Base-by-base conservation (phyloP, 139 green algal species). In the Chlamydomonas sp. region DNA sequence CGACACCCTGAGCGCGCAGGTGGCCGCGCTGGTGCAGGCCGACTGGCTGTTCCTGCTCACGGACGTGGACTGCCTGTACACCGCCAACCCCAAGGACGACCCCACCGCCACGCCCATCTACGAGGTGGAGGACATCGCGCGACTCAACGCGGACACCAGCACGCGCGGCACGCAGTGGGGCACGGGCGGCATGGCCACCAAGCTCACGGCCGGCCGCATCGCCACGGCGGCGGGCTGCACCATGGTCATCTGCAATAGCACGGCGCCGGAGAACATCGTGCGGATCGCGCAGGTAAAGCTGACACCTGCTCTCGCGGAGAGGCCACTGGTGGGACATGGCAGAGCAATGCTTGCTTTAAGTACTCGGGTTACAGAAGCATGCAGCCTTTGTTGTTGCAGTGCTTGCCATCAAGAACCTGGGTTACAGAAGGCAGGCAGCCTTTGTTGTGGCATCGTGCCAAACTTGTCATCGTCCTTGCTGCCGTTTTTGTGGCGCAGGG, bases 11-110 rank as follows among this genome's bases (percentile, higher is more conserved):
- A 96, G 95, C 0, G 97, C 97, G 2, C 96, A 98, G 89, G 96
- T 99, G 61, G 96, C 97, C 0, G 96, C 96, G 5, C 91, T 99
- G 68, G 94, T 98, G 63, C 89, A 95, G 61, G 97, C 97, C 0
- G 93, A 98, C 88, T 99, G 95, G 93, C 90, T 99, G 8, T 98
- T 99, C 88, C 93, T 99, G 75, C 92, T 98, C 78, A 99, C 97
- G 5, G 97, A 99, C 90, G 97, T 99, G 59, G 93, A 97, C 92
- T 94, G 88, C 71, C 92, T 99, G 17, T 99, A 98, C 93, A 98
- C 97, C 1, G 85, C 89, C n/a, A 93, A 94, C 90, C 92, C 92
- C 31, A 93, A 94, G 86, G 77, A 90, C 57, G 75, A 96, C 84
- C 92, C 91, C 31, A 87, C 72, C 77, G 92, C 93, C 2, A 78